Evolutionary conservation across 805 yeast species (phyloP).

Genomic region (Kregervanrija delftensis): DNA sequence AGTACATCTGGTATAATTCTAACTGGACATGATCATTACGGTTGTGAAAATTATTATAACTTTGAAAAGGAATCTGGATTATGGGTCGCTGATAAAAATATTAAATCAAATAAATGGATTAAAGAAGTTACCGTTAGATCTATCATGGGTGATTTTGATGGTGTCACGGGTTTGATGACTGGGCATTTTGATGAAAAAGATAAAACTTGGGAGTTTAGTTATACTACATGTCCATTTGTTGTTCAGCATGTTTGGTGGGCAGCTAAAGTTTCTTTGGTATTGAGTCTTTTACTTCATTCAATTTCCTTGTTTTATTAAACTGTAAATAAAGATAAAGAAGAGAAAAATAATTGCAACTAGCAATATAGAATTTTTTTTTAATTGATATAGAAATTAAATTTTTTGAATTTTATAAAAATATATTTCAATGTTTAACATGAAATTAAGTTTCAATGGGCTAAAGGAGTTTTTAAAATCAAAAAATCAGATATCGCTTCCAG

Average conservation of each 20-base stretch:
- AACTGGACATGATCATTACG: constrained; percentile 96
- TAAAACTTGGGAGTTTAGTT: constrained; percentile 58
- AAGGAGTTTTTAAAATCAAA: too few relatives aligned
- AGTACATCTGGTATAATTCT: constrained; percentile 69
- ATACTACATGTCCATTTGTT: constrained; percentile 69
- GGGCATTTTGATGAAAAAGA: constrained; percentile 49
- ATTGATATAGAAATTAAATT: too few relatives aligned
- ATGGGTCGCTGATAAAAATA: constrained; percentile 55
- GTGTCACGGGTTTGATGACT: constrained; percentile 78
- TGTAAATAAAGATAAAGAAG: too few relatives aligned
- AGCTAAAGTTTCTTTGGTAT: constrained; percentile 46
- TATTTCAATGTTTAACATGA: too few relatives aligned
- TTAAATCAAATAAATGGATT: constrained; percentile 33
- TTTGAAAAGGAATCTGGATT: constrained; percentile 31
- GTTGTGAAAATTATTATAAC: constrained; percentile 71
- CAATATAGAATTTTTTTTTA: too few relatives aligned
- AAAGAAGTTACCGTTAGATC: constrained; percentile 82
- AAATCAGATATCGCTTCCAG: too few relatives aligned
- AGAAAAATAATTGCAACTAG: too few relatives aligned
- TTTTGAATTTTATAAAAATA: too few relatives aligned
- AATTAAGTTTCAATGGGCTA: too few relatives aligned
- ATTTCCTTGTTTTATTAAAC: constrained; percentile 9
- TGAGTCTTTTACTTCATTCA: constrained; percentile 35
- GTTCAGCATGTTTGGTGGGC: constrained; percentile 97
- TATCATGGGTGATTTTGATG: constrained; percentile 95